Percentiles rank a stretch among this genome's conserved stretches.
Evolutionary conservation across 208 protist genomes (phyloP).

Genomic region (Borovskyia barvae): DNA sequence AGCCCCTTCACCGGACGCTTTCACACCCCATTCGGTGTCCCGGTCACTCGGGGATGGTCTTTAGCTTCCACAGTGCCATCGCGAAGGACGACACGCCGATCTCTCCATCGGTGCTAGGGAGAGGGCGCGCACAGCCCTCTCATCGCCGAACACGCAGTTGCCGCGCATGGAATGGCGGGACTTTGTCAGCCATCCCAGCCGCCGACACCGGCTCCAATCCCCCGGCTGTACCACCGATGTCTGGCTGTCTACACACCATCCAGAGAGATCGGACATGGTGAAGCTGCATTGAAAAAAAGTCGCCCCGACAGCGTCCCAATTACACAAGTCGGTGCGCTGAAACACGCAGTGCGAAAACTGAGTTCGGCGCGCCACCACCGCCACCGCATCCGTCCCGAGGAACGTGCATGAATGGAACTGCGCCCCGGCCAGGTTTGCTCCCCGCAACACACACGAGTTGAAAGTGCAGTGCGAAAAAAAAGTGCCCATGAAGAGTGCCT

Average conservation of each 20-base stretch:
- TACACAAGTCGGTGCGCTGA: conserved; percentile 42
- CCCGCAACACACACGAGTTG: conserved; percentile 45
- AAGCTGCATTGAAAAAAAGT: conserved; percentile 82
- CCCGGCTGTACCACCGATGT: conserved; percentile 61
- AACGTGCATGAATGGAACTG: conserved; percentile 84
- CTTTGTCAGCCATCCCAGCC: conserved; percentile 45
- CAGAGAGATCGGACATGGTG: conserved; percentile 57
- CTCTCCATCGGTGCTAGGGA: conserved; percentile 12
- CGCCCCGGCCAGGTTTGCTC: conserved; percentile 34
- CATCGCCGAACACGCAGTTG: conserved; percentile 35
- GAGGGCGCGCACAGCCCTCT: neutral
- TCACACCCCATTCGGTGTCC: no score
- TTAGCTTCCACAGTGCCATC: neutral
- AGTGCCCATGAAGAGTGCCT: conserved; percentile 23
- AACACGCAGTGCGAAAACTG: conserved; percentile 82
- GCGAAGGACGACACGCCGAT: conserved; percentile 11
- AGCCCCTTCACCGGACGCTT: no score
- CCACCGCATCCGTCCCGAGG: conserved; percentile 35
- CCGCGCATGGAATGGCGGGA: conserved; percentile 21
- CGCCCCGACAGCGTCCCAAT: conserved; percentile 68
- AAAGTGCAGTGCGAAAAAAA: conserved; percentile 63
- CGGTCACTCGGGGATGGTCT: no score
- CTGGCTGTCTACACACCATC: conserved; percentile 71
- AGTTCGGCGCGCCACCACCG: conserved; percentile 29
- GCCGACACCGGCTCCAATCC: conserved; percentile 61